A percentile compares a stretch with the other conserved stretches of the same genome.
Conservation (phyloP, 2,329 filamentous ascomycete species). For the Diaporthe sp. region DNA sequence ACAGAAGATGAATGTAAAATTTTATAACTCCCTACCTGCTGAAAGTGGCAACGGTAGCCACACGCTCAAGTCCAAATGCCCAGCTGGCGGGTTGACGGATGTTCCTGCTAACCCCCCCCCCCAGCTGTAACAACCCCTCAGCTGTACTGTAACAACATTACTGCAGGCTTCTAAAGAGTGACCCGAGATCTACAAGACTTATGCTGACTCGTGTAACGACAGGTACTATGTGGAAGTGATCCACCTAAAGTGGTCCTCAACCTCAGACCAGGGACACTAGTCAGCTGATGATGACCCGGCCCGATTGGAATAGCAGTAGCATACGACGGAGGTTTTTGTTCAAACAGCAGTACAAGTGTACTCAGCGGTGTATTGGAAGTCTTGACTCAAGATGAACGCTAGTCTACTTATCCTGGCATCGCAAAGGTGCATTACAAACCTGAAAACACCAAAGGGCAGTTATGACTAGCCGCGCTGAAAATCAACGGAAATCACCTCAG, state of each 20-base stretch:
- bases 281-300: constrained; percentile 15
- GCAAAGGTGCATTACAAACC: not conserved
- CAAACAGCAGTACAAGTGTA: not conserved
- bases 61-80: not conserved
- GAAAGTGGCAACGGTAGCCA: constrained; percentile 10
- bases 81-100: constrained; percentile 14
- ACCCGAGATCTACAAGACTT: constrained; percentile 19
- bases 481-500: not conserved
- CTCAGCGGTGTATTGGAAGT: constrained; percentile 19
- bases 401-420: not conserved
- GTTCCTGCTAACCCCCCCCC: not conserved
- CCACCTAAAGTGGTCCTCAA: constrained; percentile 21
- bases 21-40: constrained; percentile 27
- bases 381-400: constrained; percentile 10
- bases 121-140: constrained; percentile 3
- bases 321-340: not conserved
- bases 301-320: not conserved
- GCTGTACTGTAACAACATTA: not conserved
- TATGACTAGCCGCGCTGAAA: constrained; percentile 1
- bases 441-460: not conserved
- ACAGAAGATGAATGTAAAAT: constrained; percentile 17
- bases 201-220: constrained; percentile 25
- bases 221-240: constrained; percentile 19
- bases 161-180: constrained; percentile 5
- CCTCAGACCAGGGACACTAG: constrained; percentile 8